phyloP scores from a whole-genome alignment of 163 green algal species.

The Chlorella variabilis region DNA sequence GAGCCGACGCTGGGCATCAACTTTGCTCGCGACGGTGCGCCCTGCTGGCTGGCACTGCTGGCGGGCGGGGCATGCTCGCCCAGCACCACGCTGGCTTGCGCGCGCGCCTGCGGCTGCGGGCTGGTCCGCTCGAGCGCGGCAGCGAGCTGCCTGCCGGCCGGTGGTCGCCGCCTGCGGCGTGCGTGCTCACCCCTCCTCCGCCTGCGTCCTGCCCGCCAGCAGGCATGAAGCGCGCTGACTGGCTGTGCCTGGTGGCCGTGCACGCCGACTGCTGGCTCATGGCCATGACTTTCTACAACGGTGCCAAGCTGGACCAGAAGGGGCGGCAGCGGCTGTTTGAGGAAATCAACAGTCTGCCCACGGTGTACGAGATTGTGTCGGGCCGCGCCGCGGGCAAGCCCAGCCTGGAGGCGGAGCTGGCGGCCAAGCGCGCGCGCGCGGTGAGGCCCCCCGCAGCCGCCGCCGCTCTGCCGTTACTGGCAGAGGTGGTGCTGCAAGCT shows the following conservation, averaged over 20 bases:
- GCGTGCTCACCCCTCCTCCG: too few species aligned
- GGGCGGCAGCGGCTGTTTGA: constrained; percentile 77
- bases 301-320: constrained; percentile 69
- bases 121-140: too few species aligned
- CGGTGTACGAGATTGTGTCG: constrained; percentile 85
- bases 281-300: constrained; percentile 96
- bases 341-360: constrained; percentile 88
- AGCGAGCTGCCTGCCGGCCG: too few species aligned
- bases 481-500: too few species aligned
- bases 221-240: constrained; percentile 79
- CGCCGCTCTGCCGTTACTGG: too few species aligned
- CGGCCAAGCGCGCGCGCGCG: neutral
- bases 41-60: neutral
- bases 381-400: constrained; percentile 44
- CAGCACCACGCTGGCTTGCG: too few species aligned
- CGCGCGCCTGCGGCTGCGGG: too few species aligned
- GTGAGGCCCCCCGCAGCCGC: too few species aligned
- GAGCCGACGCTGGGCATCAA: constrained; percentile 97
- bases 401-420: constrained; percentile 1
- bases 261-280: constrained; percentile 97
- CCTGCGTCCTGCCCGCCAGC: too few species aligned
- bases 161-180: neutral
- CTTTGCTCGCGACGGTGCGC: constrained; percentile 74
- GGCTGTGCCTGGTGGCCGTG: constrained; percentile 94
- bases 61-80: too few species aligned